Evolutionary conservation across 768 basidiomycete genomes (phyloP), one percentile per base, ranked within the genome.

Genomic region (Harrya chromipes): DNA sequence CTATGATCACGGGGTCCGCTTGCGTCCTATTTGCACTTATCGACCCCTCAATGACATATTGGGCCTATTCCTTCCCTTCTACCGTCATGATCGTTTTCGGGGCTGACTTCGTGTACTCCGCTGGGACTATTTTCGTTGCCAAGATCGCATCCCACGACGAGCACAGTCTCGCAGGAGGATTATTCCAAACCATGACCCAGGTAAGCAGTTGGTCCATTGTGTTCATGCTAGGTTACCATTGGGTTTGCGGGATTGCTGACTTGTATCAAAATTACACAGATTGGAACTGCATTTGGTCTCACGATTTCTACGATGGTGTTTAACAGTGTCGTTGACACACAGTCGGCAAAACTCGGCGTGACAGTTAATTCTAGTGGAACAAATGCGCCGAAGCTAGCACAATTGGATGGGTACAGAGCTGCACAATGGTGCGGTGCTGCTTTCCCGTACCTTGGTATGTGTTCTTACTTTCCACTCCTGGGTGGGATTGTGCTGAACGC

Each of bases 151-250:
- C 76, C 1, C 81, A 81, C 4, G 74, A 85, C 45, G 89, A 91
- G 57, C 89, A 91, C 64, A 84, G 82, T 65, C 72, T 90, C 5
- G 81, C 83, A 6, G 88, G 86, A 3, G 89, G 81, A 10, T 51
- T 90, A 16, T 90, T 90, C 66, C 85, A 87, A 61, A 89, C 89
- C 1, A 82, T 91, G 78, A 84, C 79, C 5, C 84, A 86, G 72
- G 84, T 82, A 47, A 49, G 68, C 58, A 9, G 12, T 42, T 14
- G 27, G 31, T 29, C 11, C 36, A 34, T 10, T n/a, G 26, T n/a
- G 16, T 12, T 38, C 27, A n/a, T 19, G 40, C 35, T 40, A n/a
- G 8, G 44, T 13, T 17, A 31, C 40, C n/a, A 23, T 34, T 16
- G 24, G 44, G 29, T 40, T 17, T 6, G 14, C 14, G 14, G 14